These are phyloP conservation scores for Phanerochaete carnosa DNA, from an alignment of 768 basidiomycete genomes.

Conservation along the genomic window DNA sequence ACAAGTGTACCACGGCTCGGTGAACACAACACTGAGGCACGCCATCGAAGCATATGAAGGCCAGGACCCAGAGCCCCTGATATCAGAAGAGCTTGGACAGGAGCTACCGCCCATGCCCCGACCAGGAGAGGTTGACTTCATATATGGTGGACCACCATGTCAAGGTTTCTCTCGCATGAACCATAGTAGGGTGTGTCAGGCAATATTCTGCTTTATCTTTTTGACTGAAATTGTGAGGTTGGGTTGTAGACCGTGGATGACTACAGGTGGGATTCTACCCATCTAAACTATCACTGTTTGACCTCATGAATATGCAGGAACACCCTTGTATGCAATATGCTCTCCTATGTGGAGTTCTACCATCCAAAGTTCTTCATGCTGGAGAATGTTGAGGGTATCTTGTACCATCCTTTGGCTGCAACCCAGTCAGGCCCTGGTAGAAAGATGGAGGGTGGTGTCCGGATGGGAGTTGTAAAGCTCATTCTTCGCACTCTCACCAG, in stretches of 20 bases:
- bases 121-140: conserved; percentile 60
- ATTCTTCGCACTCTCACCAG: conserved; percentile 55
- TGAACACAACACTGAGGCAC: conserved; percentile 55
- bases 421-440: conserved; percentile 19
- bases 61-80: conserved; percentile 35
- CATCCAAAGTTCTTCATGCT: conserved; percentile 61
- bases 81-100: conserved; percentile 27
- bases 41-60: conserved; percentile 48
- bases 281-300: not conserved
- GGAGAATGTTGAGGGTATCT: conserved; percentile 69
- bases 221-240: not conserved
- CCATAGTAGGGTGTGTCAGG: conserved; percentile 48
- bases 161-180: conserved; percentile 71
- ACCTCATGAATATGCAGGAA: conserved; percentile 35
- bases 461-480: conserved; percentile 64
- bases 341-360: conserved; percentile 66
- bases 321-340: conserved; percentile 66
- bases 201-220: not conserved
- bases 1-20: conserved; percentile 62
- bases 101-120: conserved; percentile 48
- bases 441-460: conserved; percentile 36
- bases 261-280: conserved; percentile 39
- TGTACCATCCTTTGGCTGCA: conserved; percentile 48
- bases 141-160: conserved; percentile 77
- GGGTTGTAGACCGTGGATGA: conserved; percentile 51